Base-by-base conservation (phyloP, 225 moss, liverwort and hornwort species). In the Ulota crispa region DNA sequence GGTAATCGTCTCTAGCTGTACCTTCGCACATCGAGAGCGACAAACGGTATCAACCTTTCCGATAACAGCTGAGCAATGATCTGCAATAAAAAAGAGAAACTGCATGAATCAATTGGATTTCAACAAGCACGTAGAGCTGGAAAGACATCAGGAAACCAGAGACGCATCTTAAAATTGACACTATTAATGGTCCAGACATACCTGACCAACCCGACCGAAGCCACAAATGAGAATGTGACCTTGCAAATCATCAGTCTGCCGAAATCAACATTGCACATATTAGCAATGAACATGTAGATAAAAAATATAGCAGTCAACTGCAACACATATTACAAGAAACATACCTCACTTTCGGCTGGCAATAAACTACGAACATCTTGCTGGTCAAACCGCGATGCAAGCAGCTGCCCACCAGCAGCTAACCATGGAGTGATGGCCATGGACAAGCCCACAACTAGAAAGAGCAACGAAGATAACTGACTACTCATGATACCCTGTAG, bases 151-250 rank as follows among this genome's bases (percentile, higher is more conserved):
- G 47, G 36, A 64, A 43, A 45, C 41, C 69, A 41, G 31, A 43
- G 23, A 39, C 39, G 13, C 4, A 47, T 43, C 64, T 28, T 67
- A 31, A 30, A 7, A 61, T 67, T 67, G 39, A 70, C 43, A 56
- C 32, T 34, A 65, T 36, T 30, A 8, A 62, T 53, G 30, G 34
- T 77, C 66, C 57, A 23, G 28, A 56, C 72, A 43, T 88, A 96
- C 96, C 94, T 96, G 96, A 60, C 96, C 96, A 83, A 96, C 96
- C 23, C 96, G 94, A 68, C 96, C 96, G 85, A 96, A 96, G 11
- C 96, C 96, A 61, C 93, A 93, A 64, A 96, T 93, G 83, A 96
- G 92, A 52, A 96, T 96, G 84, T 96, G 96, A 72, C 89, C 93
- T 85, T 92, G 94, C 53, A 96, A 82, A 91, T 96, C 96, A 87